These are phyloP conservation scores for Tilletiopsis washingtonensis DNA, from an alignment of 1,284 basidiomycete species.

Conservation along the genomic window DNA sequence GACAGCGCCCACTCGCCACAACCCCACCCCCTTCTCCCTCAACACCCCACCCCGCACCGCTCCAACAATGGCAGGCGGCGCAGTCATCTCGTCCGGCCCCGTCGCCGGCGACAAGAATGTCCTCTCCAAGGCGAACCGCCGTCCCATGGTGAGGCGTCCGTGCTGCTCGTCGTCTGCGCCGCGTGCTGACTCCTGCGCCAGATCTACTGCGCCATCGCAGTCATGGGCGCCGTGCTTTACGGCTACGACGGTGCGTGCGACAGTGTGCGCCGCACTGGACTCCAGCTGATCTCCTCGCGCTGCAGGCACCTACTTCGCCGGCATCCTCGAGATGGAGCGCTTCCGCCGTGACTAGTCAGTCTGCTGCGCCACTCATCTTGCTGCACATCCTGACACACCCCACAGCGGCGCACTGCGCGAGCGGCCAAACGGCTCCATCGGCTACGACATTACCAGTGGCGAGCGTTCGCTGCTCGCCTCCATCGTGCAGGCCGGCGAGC, in stretches of 20 bases:
- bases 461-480: constrained; percentile 44
- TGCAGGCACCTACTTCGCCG: constrained; percentile 46
- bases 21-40: no score
- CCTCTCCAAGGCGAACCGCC: constrained; percentile 39
- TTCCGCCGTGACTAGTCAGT: no score
- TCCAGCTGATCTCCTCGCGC: background rate
- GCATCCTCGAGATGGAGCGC: constrained; percentile 47
- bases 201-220: constrained; percentile 43
- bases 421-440: no score
- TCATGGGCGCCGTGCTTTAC: constrained; percentile 46
- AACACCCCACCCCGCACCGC: no score
- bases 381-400: no score
- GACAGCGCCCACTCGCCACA: no score
- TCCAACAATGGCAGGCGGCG: no score
- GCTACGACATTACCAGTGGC: constrained; percentile 26
- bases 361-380: no score
- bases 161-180: no score
- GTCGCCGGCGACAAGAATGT: constrained; percentile 27
- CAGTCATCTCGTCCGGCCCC: constrained; percentile 6
- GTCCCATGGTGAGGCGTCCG: constrained; percentile 15
- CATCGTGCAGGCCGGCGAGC: constrained; percentile 51
- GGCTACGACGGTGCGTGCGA: constrained; percentile 32
- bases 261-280: background rate
- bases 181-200: background rate
- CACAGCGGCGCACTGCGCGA: no score